Percentiles rank a stretch among this genome's conserved stretches.
phyloP scores from a whole-genome alignment of 1,284 basidiomycete species.

The Cryptococcus maquisensis region DNA sequence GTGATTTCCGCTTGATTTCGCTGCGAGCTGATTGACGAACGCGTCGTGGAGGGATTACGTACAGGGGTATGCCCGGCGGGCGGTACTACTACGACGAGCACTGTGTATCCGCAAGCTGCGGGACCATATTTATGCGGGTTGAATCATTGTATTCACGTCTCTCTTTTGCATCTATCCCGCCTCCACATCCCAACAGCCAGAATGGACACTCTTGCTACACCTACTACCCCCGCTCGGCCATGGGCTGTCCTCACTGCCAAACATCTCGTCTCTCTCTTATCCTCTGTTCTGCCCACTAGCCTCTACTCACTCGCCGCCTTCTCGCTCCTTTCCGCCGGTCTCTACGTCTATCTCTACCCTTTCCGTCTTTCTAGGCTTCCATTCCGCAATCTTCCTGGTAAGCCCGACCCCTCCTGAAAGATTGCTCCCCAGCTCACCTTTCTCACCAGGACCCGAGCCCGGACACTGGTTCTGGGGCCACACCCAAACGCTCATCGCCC shows the following conservation, averaged over 20 bases:
- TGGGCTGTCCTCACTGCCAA: no score
- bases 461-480: constrained; percentile 19
- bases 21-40: no score
- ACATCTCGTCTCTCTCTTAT: neutral
- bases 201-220: neutral
- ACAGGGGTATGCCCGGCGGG: no score
- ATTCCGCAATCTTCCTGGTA: constrained; percentile 26
- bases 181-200: neutral
- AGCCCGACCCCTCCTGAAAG: neutral
- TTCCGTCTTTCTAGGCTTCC: constrained; percentile 18
- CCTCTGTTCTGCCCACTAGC: neutral
- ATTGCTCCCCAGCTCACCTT: no score
- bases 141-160: no score
- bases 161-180: neutral
- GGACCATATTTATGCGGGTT: no score
- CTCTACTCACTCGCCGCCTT: constrained; percentile 8
- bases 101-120: no score
- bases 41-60: no score
- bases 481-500: constrained; percentile 12
- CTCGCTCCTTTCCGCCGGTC: neutral
- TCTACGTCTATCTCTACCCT: constrained; percentile 18
- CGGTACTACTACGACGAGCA: no score
- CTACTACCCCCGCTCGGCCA: no score
- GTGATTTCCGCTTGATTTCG: no score
- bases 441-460: constrained; percentile 16